Evolutionary conservation across 345 rosid genomes (phyloP), one percentile per base, ranked within the genome.

Genomic region (Draba incana): DNA sequence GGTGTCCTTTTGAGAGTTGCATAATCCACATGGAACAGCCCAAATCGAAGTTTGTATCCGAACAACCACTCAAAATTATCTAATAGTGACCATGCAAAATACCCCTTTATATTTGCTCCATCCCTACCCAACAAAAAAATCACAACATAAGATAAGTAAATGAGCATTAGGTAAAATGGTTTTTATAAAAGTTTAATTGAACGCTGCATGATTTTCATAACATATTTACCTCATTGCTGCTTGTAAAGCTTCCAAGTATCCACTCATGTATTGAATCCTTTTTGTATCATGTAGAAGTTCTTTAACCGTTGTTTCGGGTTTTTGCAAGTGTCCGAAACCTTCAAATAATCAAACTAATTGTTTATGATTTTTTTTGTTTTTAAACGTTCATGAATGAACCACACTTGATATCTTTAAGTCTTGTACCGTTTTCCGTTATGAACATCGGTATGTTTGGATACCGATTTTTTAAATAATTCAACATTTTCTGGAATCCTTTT

Each of bases 81-180:
- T 6, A 89, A 83, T 76, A 92, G 58, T 16, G 96, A 84, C 98
- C 96, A 89, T 7, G 75, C 75, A 24, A 87, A 86, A 71, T 89
- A 92, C 0, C 98, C 95, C 64, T 88, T 69, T 7, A 89, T 84
- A 60, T 92, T 89, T 78, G 87, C 96, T 68, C 92, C 96, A 64
- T 84, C 77, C 80, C 89, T 84, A 59, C 44, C 37, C 4, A 33
- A 28, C 43, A 43, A 41, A 50, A 0, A 38, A 16, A 46, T 66
- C 11, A 35, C 8, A 42, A 4, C 13, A 33, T 28, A 10, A 0
- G 13, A 64, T 50, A 46, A 16, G 37, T 72, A 39, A 6, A 33
- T 6, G 6, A 8, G 37, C 10, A 33, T 35, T 10, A 10, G 24
- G 16, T 57, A 9, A n/a, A 49, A 8, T 57, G 10, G n/a, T 10